phyloP scores from a whole-genome alignment of 805 yeast genomes.

The Ogataea corticis region DNA sequence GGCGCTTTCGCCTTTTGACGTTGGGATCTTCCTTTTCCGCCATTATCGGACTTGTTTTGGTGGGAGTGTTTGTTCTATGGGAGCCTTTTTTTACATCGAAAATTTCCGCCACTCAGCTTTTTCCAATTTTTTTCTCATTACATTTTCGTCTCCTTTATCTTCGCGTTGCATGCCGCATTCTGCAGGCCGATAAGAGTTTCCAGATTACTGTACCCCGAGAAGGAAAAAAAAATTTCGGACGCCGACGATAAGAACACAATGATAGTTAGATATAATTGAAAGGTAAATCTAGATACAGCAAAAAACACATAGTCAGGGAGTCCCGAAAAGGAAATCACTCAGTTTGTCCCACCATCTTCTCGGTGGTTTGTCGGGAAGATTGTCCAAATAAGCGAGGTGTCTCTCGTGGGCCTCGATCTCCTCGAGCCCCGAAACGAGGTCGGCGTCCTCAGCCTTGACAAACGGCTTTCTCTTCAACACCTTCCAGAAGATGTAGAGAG shows the following conservation, averaged over 20 bases:
- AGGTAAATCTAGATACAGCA: too few relatives aligned
- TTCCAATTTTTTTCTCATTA: neutral
- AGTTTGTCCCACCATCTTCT: constrained; percentile 17
- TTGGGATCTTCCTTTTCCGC: neutral
- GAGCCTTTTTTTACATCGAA: neutral
- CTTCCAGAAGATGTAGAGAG: constrained; percentile 53
- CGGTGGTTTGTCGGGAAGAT: constrained; percentile 8
- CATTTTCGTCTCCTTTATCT: too few relatives aligned
- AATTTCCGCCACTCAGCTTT: neutral
- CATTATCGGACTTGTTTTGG: too few relatives aligned
- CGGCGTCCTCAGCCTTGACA: constrained; percentile 49
- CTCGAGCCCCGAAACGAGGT: constrained; percentile 51
- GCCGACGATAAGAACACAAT: neutral
- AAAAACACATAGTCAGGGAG: too few relatives aligned
- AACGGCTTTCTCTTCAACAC: constrained; percentile 48
- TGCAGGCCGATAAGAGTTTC: constrained; percentile 1
- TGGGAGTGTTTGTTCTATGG: too few relatives aligned
- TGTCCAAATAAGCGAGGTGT: constrained; percentile 13
- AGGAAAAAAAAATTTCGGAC: neutral
- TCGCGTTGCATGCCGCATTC: neutral
- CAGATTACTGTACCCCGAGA: neutral
- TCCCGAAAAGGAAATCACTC: constrained; percentile 16
- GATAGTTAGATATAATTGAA: too few relatives aligned
- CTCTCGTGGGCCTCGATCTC: constrained; percentile 63
- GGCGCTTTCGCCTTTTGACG: constrained; percentile 26